Base-by-base conservation (phyloP, 2,329 filamentous ascomycete species). In the Thermomyces lanuginosus region DNA sequence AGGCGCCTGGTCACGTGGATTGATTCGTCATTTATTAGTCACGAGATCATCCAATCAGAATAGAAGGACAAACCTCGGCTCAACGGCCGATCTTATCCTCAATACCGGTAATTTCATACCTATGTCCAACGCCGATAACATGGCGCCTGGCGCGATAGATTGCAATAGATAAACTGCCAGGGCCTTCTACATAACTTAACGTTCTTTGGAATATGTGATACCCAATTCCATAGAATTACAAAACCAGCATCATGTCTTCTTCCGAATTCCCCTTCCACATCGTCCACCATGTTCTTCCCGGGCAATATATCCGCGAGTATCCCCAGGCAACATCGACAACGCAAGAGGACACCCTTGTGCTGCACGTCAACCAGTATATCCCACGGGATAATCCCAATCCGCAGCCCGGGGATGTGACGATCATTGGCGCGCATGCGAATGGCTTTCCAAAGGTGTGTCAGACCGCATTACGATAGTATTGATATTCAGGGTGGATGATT, bases 401-500 rank as follows among this genome's bases (percentile, higher is more conserved):
- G 0, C 62, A 70, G 35, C 67, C 71, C 1, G 79, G 80, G 17
- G 80, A 89, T 50, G 59, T 93, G 6, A 93, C 82, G 11, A 73
- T 95, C 32, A 72, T 95, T 29, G 82, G 69, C 7, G 76, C 76
- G 4, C 84, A 93, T 55, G 86, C 82, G 26, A 93, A 93, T 57
- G 86, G 76, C 7, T 92, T 93, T 39, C 78, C 81, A 7, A 95
- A 93, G 65, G 79, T 79, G 6, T 18, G 26, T n/a, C 11, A 16
- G 10, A 14, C 22, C 10, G 16, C 11, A 8, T 26, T 14, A 24
- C n/a, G 6, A 15, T 1, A 11, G 22, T 5, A 9, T 5, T 5
- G 17, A 6, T 23, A 9, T 20, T 16, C 12, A 26, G 22, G 5
- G 4, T 11, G 11, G 4, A 12, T 6, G 19, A 9, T 27, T 24